These are phyloP conservation scores for Hansenula anomala DNA, from an alignment of 1,139 yeast genomes.

Conservation along the genomic window DNA sequence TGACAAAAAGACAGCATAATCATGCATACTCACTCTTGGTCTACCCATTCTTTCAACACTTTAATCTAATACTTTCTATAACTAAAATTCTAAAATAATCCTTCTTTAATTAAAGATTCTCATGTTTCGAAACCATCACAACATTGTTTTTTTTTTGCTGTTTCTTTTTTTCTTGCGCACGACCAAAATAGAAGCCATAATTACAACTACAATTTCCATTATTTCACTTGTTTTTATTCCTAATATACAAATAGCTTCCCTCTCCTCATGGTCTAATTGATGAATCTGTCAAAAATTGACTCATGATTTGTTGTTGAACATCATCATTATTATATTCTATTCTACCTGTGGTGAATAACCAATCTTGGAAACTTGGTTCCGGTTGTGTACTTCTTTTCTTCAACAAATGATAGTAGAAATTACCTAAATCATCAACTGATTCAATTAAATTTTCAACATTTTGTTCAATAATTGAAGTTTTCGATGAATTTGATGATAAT, in stretches of 20 bases:
- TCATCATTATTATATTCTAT: constrained; percentile 16
- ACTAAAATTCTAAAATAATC: constrained; percentile 14
- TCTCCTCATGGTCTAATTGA: constrained; percentile 16
- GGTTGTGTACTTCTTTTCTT: constrained; percentile 15
- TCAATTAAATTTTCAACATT: constrained; percentile 67
- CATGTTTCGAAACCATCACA: no score
- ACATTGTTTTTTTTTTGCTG: no score
- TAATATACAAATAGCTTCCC: constrained; percentile 9
- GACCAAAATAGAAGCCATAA: no score
- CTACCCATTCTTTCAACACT: constrained; percentile 38
- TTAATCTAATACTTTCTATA: constrained; percentile 1
- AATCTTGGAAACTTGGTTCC: constrained; percentile 13
- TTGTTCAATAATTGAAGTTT: constrained; percentile 26
- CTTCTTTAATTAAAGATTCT: no score
- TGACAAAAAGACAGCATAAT: background rate
- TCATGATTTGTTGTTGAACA: constrained; percentile 19
- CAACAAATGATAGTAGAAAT: constrained; percentile 59
- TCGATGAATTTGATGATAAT: constrained; percentile 31
- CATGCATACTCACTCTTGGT: constrained; percentile 55
- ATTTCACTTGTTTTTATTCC: no score
- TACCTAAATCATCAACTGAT: constrained; percentile 78
- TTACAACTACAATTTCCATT: no score
- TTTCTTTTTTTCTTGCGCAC: no score
- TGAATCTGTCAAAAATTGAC: constrained; percentile 18
- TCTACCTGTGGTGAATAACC: constrained; percentile 16